Conservation (phyloP, 2,329 filamentous ascomycete species). For the Fusarium sp. region DNA sequence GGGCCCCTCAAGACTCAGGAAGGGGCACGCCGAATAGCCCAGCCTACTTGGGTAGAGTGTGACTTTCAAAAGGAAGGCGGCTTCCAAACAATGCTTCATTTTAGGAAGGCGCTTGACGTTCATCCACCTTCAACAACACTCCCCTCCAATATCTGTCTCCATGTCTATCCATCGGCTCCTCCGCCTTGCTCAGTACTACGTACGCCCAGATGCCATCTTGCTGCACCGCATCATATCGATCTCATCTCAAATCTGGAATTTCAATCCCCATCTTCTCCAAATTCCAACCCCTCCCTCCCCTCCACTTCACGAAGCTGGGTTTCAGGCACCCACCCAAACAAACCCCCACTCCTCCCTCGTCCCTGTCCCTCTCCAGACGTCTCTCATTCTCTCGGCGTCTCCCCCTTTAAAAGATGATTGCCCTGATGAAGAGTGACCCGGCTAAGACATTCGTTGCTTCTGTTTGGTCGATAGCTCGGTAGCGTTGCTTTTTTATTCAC, state of each 20-base stretch:
- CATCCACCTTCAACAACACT: conserved; percentile 4
- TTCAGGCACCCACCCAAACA: background rate
- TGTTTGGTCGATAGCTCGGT: conserved; percentile 7
- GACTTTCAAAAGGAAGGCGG: background rate
- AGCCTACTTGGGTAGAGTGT: background rate
- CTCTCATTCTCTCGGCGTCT: background rate
- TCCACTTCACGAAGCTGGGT: background rate
- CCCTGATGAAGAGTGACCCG: background rate
- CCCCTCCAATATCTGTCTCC: conserved; percentile 6
- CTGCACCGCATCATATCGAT: conserved; percentile 8
- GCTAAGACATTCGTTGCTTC: conserved; percentile 19
- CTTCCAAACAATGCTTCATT: background rate
- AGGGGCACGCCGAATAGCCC: background rate
- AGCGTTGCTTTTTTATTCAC: conserved; percentile 37
- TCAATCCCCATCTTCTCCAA: conserved; percentile 2
- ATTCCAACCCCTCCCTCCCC: background rate
- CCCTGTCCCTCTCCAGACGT: background rate
- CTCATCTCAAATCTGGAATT: conserved; percentile 15
- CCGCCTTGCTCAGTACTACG: background rate
- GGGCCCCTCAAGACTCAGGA: background rate
- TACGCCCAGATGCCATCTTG: conserved; percentile 10
- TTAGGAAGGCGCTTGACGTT: background rate
- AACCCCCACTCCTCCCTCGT: background rate
- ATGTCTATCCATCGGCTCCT: background rate
- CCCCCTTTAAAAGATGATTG: background rate